A percentile compares a stretch with the other conserved stretches of the same genome.
These are phyloP conservation scores for Actinomucor elegans DNA, from an alignment of 371 early-diverging fungal genomes.

Conservation along the genomic window DNA sequence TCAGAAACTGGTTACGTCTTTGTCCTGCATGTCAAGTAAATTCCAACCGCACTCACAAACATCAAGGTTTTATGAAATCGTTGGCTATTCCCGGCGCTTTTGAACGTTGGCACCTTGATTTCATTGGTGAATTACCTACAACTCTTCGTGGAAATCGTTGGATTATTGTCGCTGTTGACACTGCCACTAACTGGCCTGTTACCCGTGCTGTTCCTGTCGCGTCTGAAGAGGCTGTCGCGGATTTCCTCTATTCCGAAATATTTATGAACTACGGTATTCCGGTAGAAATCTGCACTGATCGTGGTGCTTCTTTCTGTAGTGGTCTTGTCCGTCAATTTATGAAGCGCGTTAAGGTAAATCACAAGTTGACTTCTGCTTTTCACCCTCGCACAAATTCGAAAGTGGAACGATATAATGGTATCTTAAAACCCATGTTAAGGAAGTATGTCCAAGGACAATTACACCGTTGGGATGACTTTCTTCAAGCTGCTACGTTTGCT, in stretches of 20 bases:
- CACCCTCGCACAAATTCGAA: conserved; percentile 30
- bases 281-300: conserved; percentile 17
- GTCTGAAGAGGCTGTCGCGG: conserved; percentile 24
- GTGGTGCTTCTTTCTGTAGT: conserved; percentile 18
- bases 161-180: conserved; percentile 38
- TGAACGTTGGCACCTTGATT: too few species aligned
- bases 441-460: conserved; percentile 18
- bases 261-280: conserved; percentile 33
- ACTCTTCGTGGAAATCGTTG: conserved; percentile 17
- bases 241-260: too few species aligned
- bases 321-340: neutral
- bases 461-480: too few species aligned
- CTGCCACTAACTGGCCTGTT: conserved; percentile 39
- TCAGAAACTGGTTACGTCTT: conserved; percentile 6
- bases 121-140: conserved; percentile 21
- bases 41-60: neutral
- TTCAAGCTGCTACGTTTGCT: too few species aligned
- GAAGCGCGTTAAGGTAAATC: neutral
- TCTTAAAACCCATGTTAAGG: conserved; percentile 15
- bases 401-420: too few species aligned
- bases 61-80: conserved; percentile 15
- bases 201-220: conserved; percentile 37
- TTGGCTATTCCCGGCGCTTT: conserved; percentile 8
- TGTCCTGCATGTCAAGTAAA: conserved; percentile 31
- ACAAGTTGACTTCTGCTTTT: conserved; percentile 20